Conservation (phyloP, 352 stramenopile species). For the Discostella stelligera region DNA sequence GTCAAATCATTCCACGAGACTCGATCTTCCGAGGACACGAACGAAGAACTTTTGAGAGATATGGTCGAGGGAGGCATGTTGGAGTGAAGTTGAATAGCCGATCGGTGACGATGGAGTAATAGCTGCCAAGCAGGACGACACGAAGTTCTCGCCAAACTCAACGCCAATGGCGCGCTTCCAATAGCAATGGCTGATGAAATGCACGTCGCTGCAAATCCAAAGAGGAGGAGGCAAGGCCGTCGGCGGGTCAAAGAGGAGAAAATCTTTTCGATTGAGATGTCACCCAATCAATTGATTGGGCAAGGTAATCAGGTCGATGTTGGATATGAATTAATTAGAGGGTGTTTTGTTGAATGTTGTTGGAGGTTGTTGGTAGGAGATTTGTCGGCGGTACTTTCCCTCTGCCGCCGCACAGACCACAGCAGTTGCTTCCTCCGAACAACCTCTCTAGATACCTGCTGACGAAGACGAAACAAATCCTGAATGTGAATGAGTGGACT, state of each 20-base stretch:
- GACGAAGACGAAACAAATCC: no score
- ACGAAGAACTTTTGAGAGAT: conserved; percentile 5
- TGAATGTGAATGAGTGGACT: no score
- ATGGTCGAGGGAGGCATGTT: conserved; percentile 28
- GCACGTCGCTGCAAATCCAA: conserved; percentile 8
- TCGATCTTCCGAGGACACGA: conserved; percentile 4
- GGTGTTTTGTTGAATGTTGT: no score
- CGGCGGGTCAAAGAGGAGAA: neutral
- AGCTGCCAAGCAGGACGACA: neutral
- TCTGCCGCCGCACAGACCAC: no score
- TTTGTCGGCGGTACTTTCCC: no score
- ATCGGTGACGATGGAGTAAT: conserved; percentile 4
- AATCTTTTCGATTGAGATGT: neutral
- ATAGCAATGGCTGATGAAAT: no score
- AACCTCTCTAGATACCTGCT: no score
- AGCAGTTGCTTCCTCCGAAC: no score
- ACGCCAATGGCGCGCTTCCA: conserved; percentile 16
- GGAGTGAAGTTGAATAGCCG: conserved; percentile 3
- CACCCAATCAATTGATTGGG: no score
- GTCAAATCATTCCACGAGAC: conserved; percentile 9
- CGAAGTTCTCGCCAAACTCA: neutral
- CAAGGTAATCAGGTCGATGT: no score
- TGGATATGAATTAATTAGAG: no score
- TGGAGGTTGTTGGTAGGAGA: no score
- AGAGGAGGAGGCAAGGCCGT: neutral